phyloP scores from a whole-genome alignment of 495 filamentous ascomycete genomes.

The Daldinia loculata region DNA sequence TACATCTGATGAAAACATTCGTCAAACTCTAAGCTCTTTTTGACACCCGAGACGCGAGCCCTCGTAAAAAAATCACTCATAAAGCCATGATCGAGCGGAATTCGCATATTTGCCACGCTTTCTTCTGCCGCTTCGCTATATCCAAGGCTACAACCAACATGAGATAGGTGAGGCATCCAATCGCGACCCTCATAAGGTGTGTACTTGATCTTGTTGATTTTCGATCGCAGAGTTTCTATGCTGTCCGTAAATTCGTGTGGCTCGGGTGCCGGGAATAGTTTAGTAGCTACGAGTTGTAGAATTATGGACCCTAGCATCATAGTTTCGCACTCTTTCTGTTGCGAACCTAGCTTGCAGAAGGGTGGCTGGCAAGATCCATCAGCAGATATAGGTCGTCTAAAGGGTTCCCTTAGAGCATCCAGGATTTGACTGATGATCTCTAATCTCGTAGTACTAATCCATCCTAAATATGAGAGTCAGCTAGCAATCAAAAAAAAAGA shows the following conservation, averaged over 20 bases:
- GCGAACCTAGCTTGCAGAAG: not conserved
- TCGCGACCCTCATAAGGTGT: conserved; percentile 5
- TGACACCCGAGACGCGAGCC: not conserved
- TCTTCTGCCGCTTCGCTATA: not conserved
- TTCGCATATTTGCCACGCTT: not conserved
- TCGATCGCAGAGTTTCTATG: not conserved
- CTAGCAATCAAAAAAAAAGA: not conserved
- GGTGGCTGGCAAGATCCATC: not conserved
- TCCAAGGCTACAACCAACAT: conserved; percentile 22
- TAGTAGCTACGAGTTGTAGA: not conserved
- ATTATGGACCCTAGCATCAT: not conserved
- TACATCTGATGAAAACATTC: not conserved
- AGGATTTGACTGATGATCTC: not conserved
- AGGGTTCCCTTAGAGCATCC: not conserved
- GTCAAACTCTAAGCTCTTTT: not conserved
- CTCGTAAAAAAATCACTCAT: not conserved
- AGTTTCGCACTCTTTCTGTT: not conserved
- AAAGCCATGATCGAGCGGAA: not conserved
- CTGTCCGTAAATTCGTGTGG: not conserved
- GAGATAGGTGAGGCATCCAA: conserved; percentile 28
- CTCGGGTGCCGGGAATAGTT: not conserved
- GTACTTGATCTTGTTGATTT: not conserved
- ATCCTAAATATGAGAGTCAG: not conserved
- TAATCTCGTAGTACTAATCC: not conserved
- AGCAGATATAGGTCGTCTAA: not conserved